phyloP scores from a whole-genome alignment of 306 rosid genomes.

The Betula pendula region DNA sequence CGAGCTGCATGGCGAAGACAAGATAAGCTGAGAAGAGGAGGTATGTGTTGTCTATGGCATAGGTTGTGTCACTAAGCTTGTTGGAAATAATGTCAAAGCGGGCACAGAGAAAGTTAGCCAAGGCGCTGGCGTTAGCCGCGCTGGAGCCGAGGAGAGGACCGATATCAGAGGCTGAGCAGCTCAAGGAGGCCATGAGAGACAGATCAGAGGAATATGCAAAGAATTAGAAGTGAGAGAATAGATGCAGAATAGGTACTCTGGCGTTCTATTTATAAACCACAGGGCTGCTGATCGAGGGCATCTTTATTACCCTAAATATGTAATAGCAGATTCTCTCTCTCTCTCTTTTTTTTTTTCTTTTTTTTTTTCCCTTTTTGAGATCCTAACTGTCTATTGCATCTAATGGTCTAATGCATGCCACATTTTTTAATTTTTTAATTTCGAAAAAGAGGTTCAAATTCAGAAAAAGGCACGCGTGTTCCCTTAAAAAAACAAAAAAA shows the following conservation, averaged over 20 bases:
- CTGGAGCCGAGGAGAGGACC: constrained; percentile 36
- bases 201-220: background rate
- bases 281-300: background rate
- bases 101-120: constrained; percentile 55
- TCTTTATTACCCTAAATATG: background rate
- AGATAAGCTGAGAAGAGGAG: constrained; percentile 82
- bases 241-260: background rate
- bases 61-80: constrained; percentile 44
- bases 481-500: no score
- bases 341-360: no score
- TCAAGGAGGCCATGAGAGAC: constrained; percentile 44
- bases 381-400: no score
- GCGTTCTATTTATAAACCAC: background rate
- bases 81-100: constrained; percentile 42
- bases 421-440: no score
- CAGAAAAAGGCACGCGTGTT: no score
- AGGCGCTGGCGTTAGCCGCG: constrained; percentile 35
- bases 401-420: no score
- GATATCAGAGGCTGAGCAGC: constrained; percentile 58
- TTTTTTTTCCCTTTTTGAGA: background rate
- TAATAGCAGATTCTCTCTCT: background rate
- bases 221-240: background rate
- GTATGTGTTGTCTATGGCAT: constrained; percentile 57
- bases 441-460: no score
- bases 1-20: constrained; percentile 92